Conservation (phyloP, 768 basidiomycete genomes). For the Kwoniella bestiolae region DNA sequence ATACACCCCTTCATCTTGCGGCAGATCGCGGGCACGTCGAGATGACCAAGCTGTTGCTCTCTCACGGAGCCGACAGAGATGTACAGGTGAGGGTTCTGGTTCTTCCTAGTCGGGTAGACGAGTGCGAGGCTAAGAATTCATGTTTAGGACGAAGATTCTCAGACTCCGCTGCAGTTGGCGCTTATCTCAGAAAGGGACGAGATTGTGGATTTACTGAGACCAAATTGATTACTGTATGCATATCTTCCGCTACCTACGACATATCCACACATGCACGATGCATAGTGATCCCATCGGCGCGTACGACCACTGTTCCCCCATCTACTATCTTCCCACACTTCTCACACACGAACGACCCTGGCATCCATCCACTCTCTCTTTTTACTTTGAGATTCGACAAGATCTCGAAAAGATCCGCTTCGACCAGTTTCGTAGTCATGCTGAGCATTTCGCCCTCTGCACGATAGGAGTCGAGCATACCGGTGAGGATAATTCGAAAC, state of each 20-base stretch:
- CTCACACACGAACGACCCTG: slow-evolving; percentile 21
- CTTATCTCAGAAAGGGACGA: slow-evolving; percentile 65
- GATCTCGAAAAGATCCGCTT: slow-evolving; percentile 78
- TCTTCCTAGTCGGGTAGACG: not conserved
- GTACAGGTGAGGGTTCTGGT: slow-evolving; percentile 65
- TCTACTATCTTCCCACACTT: slow-evolving; percentile 7
- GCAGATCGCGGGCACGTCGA: slow-evolving; percentile 74
- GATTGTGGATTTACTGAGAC: slow-evolving; percentile 60
- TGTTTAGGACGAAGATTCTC: slow-evolving; percentile 69
- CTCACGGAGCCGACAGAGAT: slow-evolving; percentile 67
- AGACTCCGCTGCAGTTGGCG: slow-evolving; percentile 68
- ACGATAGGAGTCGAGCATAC: slow-evolving; percentile 95
- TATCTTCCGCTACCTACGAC: not conserved
- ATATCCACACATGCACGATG: slow-evolving; percentile 21
- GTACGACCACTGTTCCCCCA: slow-evolving; percentile 1
- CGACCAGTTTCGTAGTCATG: slow-evolving; percentile 79
- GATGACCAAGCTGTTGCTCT: slow-evolving; percentile 66
- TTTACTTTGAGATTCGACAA: slow-evolving; percentile 63
- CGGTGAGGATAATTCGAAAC: slow-evolving; percentile 83
- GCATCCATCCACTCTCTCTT: slow-evolving; percentile 56
- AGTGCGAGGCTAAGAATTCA: not conserved
- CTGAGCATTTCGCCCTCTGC: slow-evolving; percentile 86
- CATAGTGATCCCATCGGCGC: slow-evolving; percentile 6
- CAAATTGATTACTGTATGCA: not conserved
- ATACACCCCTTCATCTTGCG: slow-evolving; percentile 84